Base-by-base conservation (phyloP, 1,139 yeast species). In the Tardiomyces blankii region DNA sequence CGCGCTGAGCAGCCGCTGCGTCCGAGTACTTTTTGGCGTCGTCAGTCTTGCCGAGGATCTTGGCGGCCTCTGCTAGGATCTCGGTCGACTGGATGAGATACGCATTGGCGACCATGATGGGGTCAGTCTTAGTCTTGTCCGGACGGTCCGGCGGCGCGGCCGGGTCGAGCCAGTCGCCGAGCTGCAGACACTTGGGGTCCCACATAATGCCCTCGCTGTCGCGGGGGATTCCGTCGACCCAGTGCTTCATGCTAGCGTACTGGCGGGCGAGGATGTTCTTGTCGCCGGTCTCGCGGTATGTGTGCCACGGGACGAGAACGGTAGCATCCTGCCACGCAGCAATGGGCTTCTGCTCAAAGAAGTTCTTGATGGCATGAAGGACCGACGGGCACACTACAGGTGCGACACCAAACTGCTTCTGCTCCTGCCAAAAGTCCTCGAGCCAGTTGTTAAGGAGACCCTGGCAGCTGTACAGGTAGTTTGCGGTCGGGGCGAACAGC, bases 101-200 rank as follows among this genome's bases (percentile, higher is more conserved):
- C 3, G 54, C 54, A 39, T 51, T 50, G 9, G 57, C 52, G n/a
- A 54, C 57, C 33, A 54, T 23, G 40, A 40, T 38, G 5, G 53
- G 48, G 41, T 54, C 52, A 7, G 57, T 54, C 46, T 50, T 44
- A 3, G 55, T 56, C 27, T 44, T 45, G 9, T 44, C 44, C 7
- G 57, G 55, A 21, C 51, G 46, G 33, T 54, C 57, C 6, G 57
- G 57, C 14, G 57, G 57, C 16, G 57, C 57, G 39, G 49, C 39
- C 7, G 57, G 57, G 44, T 54, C 57, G 18, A 54, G 41, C 57
- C 57, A 54, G 38, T 54, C 57, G 2, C 56, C 57, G 21, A 54
- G 41, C 42, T 54, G 57, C 35, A 30, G 35, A 27, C 48, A 33
- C 18, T 46, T 47, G 14, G 18, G 42, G 25, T 41, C 27, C 43